Percentiles rank a stretch among this genome's conserved stretches.
Evolutionary conservation across 306 rosid genomes (phyloP).

Genomic region (Mimosa pudica): DNA sequence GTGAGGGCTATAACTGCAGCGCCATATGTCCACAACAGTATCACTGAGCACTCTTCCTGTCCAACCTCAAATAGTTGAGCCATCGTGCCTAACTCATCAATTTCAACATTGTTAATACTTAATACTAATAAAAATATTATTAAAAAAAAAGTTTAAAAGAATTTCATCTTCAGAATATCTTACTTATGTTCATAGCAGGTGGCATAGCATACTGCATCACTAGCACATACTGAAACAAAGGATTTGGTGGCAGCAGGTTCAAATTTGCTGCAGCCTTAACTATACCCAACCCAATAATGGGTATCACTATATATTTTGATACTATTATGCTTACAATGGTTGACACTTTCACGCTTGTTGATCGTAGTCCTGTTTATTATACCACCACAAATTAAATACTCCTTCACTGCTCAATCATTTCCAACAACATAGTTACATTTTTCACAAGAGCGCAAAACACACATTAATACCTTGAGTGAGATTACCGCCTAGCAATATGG

Average conservation of each 20-base stretch:
- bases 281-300: slow-evolving; percentile 60
- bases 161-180: too few species aligned
- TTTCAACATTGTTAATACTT: neutral
- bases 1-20: slow-evolving; percentile 73
- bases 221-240: slow-evolving; percentile 68
- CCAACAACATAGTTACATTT: neutral
- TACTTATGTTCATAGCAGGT: slow-evolving; percentile 75
- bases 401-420: neutral
- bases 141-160: neutral
- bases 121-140: too few species aligned
- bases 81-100: slow-evolving; percentile 65
- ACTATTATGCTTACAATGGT: slow-evolving; percentile 47
- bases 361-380: slow-evolving; percentile 53
- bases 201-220: slow-evolving; percentile 86
- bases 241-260: slow-evolving; percentile 65
- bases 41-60: slow-evolving; percentile 87
- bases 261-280: slow-evolving; percentile 58
- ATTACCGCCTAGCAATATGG: slow-evolving; percentile 86
- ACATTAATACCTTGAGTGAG: slow-evolving; percentile 63
- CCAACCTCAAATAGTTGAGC: slow-evolving; percentile 82
- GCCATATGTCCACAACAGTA: slow-evolving; percentile 77
- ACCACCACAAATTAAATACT: neutral
- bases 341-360: slow-evolving; percentile 52
- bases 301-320: slow-evolving; percentile 51
- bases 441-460: too few species aligned